Conservation (phyloP, 179 eudicot genomes). For the Silene coronaria region DNA sequence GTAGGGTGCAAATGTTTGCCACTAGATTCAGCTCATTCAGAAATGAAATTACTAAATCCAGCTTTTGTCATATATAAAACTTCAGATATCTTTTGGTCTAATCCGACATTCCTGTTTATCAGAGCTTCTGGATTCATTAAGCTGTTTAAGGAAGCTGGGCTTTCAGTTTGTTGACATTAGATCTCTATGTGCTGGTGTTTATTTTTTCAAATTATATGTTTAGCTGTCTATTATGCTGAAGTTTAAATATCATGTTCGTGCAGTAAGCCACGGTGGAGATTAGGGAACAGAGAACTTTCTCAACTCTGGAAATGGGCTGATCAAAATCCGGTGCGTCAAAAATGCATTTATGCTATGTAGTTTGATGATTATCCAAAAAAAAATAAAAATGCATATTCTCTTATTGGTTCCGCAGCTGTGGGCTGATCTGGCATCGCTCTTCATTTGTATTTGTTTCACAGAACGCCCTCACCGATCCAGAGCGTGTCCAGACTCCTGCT, state of each 20-base stretch:
- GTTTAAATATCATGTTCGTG: constrained; percentile 17
- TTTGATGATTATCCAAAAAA: background rate
- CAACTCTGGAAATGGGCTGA: constrained; percentile 99
- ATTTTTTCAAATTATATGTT: background rate
- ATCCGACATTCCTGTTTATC: constrained; percentile 1
- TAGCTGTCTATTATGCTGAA: constrained; percentile 6
- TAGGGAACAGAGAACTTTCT: constrained; percentile 93
- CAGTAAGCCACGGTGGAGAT: constrained; percentile 91
- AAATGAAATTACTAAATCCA: background rate
- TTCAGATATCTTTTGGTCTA: background rate
- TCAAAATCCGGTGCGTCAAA: constrained; percentile 62
- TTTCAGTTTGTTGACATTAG: background rate
- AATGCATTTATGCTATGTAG: background rate
- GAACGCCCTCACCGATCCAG: constrained; percentile 92
- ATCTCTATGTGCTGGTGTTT: background rate
- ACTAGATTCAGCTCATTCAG: background rate
- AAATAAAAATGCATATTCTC: background rate
- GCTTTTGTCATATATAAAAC: background rate
- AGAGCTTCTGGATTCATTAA: background rate
- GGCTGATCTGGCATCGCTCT: constrained; percentile 6
- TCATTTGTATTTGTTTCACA: constrained; percentile 28
- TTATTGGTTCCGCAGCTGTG: constrained; percentile 4
- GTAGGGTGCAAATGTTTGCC: background rate
- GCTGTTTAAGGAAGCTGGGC: background rate
- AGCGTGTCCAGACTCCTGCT: constrained; percentile 74